phyloP scores from a whole-genome alignment of 2,329 filamentous ascomycete species.

The Sclerotinia spermophila region DNA sequence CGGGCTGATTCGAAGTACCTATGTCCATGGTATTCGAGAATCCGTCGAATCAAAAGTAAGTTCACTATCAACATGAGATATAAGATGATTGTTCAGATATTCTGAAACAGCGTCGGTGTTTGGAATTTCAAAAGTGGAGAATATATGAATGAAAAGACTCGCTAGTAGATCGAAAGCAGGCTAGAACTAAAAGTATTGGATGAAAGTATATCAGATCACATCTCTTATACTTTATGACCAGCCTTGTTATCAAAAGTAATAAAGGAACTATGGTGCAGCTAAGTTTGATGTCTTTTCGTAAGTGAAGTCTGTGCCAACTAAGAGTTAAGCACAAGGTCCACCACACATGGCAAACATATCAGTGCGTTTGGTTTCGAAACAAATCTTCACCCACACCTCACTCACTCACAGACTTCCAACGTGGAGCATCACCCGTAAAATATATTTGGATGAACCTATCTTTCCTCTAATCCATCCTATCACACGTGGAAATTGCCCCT shows the following conservation, averaged over 20 bases:
- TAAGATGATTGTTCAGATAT: not conserved
- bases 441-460: constrained; percentile 1
- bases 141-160: not conserved
- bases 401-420: not conserved
- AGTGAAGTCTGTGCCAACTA: not conserved
- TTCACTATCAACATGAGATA: not conserved
- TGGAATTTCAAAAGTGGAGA: not conserved
- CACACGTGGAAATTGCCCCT: not conserved
- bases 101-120: constrained; percentile 5
- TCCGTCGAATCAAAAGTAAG: not conserved
- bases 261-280: not conserved
- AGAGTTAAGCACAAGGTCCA: not conserved
- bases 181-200: not conserved
- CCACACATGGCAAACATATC: not conserved
- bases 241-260: not conserved
- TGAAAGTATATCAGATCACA: not conserved
- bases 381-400: not conserved
- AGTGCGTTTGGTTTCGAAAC: constrained; percentile 16
- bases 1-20: not conserved
- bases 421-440: not conserved
- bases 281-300: not conserved
- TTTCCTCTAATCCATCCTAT: not conserved
- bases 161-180: not conserved
- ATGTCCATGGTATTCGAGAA: not conserved
- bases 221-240: not conserved